Conservation (phyloP, 208 protist species). For the Leishmania tarentolae region DNA sequence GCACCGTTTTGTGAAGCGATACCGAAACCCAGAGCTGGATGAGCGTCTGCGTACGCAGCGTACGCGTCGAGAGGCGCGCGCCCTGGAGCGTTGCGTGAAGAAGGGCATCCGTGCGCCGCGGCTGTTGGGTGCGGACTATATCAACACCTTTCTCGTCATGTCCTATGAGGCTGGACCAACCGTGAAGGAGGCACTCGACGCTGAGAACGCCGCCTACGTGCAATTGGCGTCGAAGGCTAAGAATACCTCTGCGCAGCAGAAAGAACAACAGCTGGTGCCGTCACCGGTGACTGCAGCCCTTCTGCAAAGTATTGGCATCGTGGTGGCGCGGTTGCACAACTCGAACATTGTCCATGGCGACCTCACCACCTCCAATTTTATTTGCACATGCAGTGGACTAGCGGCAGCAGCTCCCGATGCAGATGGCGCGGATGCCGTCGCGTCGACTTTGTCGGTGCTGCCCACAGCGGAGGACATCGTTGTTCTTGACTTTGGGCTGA, state of each 20-base stretch:
- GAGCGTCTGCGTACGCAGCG: constrained; percentile 75
- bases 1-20: constrained; percentile 75
- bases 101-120: constrained; percentile 65
- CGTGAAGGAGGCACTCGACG: constrained; percentile 67
- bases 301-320: constrained; percentile 81
- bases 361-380: constrained; percentile 98
- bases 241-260: background rate
- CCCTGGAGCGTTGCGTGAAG: constrained; percentile 63
- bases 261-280: background rate
- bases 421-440: background rate
- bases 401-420: background rate
- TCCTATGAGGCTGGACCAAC: constrained; percentile 73
- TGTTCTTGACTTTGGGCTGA: constrained; percentile 98
- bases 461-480: constrained; percentile 52
- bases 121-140: constrained; percentile 63
- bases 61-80: constrained; percentile 73
- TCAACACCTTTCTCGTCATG: constrained; percentile 73
- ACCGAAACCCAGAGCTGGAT: constrained; percentile 80
- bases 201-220: constrained; percentile 16
- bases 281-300: constrained; percentile 38
- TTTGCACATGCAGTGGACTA: constrained; percentile 36
- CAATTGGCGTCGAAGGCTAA: background rate
- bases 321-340: constrained; percentile 92
- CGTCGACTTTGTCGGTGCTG: background rate
- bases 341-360: constrained; percentile 96